phyloP scores from a whole-genome alignment of 2,329 filamentous ascomycete genomes.

The Claviceps digitariae region DNA sequence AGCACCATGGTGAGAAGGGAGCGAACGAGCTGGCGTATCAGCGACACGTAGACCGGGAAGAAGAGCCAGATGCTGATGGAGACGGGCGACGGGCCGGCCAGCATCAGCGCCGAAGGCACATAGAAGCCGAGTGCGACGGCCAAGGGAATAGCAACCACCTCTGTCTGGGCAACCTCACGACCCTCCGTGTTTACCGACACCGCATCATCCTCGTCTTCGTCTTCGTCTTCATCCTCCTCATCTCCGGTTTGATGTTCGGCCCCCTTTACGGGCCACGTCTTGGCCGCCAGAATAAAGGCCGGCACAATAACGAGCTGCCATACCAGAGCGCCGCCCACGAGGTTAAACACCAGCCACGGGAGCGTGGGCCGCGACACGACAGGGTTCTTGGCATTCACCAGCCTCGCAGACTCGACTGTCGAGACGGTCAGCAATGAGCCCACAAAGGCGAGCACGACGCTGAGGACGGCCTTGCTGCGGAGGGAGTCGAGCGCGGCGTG shows the following conservation, averaged over 20 bases:
- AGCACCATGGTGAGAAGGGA: conserved; percentile 12
- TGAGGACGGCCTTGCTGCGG: conserved; percentile 28
- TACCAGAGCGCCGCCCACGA: conserved; percentile 34
- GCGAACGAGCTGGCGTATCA: conserved; percentile 26
- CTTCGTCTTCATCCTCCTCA: conserved; percentile 5
- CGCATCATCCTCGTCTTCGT: background rate
- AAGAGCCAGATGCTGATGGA: conserved; percentile 35
- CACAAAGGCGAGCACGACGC: conserved; percentile 29
- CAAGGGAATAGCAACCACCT: conserved; percentile 43
- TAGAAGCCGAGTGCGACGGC: conserved; percentile 34
- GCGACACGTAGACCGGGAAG: conserved; percentile 35
- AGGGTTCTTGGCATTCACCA: conserved; percentile 23
- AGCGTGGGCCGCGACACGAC: conserved; percentile 25
- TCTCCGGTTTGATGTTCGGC: background rate
- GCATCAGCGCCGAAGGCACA: conserved; percentile 31
- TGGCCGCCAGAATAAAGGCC: conserved; percentile 31
- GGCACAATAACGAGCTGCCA: conserved; percentile 39
- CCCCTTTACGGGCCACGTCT: conserved; percentile 14
- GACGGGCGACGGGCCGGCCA: conserved; percentile 19
- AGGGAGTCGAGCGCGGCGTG: conserved; percentile 26
- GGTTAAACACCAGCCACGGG: conserved; percentile 33
- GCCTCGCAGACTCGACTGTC: conserved; percentile 35
- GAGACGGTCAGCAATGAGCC: conserved; percentile 34
- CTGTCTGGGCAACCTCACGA: conserved; percentile 26
- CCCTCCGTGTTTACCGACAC: too few relatives aligned